Evolutionary conservation across 805 yeast genomes (phyloP).

Genomic region (Maudiozyma bulderi): DNA sequence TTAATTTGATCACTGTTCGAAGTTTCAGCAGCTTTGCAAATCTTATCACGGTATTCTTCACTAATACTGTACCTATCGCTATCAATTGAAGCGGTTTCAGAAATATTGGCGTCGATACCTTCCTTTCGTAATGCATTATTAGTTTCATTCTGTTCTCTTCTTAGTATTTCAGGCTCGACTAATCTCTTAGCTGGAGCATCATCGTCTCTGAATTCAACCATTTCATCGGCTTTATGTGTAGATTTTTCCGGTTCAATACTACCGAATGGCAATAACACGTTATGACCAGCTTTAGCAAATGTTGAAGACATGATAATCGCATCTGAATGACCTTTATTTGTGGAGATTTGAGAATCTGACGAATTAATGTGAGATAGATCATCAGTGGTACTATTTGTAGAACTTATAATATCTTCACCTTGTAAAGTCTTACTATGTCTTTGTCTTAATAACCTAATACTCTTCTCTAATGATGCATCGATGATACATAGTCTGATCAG

Average conservation of each 20-base stretch:
- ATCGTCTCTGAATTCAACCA: slow-evolving; percentile 20
- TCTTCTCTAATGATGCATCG: slow-evolving; percentile 61
- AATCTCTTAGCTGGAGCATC: slow-evolving; percentile 1
- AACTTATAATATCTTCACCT: background rate
- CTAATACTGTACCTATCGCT: background rate
- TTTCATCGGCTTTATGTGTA: slow-evolving; percentile 25
- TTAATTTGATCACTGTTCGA: slow-evolving; percentile 31
- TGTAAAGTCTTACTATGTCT: slow-evolving; percentile 10
- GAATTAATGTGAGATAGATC: background rate
- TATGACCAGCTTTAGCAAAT: slow-evolving; percentile 23
- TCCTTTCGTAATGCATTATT: background rate
- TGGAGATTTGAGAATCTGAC: slow-evolving; percentile 2
- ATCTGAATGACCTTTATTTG: background rate
- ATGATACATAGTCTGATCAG: slow-evolving; percentile 60
- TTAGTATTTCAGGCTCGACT: slow-evolving; percentile 4
- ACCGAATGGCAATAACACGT: slow-evolving; percentile 32
- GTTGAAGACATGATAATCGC: slow-evolving; percentile 15
- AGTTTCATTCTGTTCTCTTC: background rate
- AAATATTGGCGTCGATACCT: background rate
- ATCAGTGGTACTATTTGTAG: background rate
- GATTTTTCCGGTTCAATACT: slow-evolving; percentile 21
- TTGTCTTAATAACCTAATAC: slow-evolving; percentile 28
- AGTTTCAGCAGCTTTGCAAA: slow-evolving; percentile 24
- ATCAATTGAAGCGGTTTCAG: background rate
- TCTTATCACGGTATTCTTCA: slow-evolving; percentile 8